These are phyloP conservation scores for Parmelia sp. DNA, from an alignment of 495 filamentous ascomycete genomes.

Conservation along the genomic window DNA sequence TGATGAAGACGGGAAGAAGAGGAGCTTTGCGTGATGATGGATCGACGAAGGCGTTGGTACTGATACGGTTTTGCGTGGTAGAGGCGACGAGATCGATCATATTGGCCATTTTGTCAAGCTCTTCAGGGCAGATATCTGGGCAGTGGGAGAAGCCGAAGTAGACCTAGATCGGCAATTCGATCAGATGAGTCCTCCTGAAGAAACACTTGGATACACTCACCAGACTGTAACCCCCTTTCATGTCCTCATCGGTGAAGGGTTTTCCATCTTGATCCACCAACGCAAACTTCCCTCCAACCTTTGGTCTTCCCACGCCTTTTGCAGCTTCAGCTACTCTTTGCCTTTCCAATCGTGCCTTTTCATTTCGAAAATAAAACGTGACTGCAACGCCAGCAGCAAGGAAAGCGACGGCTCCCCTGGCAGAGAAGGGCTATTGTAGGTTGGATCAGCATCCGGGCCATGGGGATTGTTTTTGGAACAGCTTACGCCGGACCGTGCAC, in stretches of 20 bases:
- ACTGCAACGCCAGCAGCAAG: slow-evolving; percentile 68
- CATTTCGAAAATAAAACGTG: slow-evolving; percentile 80
- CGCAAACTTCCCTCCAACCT: slow-evolving; percentile 82
- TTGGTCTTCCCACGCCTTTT: slow-evolving; percentile 87
- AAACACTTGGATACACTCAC: slow-evolving; percentile 31
- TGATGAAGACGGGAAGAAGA: slow-evolving; percentile 78
- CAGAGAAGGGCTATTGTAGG: slow-evolving; percentile 63
- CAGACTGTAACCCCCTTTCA: slow-evolving; percentile 82
- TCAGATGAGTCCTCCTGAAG: neutral
- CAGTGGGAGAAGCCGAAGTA: slow-evolving; percentile 99
- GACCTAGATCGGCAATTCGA: slow-evolving; percentile 46
- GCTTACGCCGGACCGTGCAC: slow-evolving; percentile 33
- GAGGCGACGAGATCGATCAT: slow-evolving; percentile 77
- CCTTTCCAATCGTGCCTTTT: slow-evolving; percentile 82
- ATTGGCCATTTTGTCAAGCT: slow-evolving; percentile 95
- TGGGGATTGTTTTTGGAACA: neutral
- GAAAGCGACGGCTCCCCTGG: slow-evolving; percentile 82
- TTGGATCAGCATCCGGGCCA: neutral
- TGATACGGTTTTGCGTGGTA: slow-evolving; percentile 43
- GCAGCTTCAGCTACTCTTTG: slow-evolving; percentile 80
- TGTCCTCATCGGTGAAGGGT: slow-evolving; percentile 63
- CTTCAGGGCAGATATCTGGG: slow-evolving; percentile 97
- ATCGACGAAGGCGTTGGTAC: slow-evolving; percentile 84
- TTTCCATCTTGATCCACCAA: slow-evolving; percentile 76
- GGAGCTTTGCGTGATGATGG: slow-evolving; percentile 54